phyloP scores from a whole-genome alignment of 305 asterid species.

The Fraxinus baroniana region DNA sequence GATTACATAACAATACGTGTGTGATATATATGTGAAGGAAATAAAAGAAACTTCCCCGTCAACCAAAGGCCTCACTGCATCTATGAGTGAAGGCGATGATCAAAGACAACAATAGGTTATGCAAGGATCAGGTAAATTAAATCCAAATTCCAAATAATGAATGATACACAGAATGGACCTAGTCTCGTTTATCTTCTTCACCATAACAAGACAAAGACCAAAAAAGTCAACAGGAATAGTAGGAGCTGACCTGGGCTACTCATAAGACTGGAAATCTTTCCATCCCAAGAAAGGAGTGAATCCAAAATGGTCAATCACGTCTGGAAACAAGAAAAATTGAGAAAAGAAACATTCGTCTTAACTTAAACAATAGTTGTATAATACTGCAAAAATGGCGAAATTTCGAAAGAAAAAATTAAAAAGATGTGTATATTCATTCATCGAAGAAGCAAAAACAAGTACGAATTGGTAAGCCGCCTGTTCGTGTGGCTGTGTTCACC shows the following conservation, averaged over 20 bases:
- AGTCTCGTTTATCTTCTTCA: neutral
- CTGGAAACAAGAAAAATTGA: neutral
- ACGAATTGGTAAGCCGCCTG: neutral
- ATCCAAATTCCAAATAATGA: neutral
- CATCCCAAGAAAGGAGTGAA: neutral
- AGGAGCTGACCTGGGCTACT: neutral
- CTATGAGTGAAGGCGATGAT: neutral
- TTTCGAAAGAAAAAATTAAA: neutral
- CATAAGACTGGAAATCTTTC: neutral
- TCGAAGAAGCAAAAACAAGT: neutral
- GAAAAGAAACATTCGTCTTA: neutral
- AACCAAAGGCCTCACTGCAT: neutral
- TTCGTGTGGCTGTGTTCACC: neutral
- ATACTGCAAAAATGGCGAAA: neutral
- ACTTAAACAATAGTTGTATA: neutral
- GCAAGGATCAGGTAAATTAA: neutral
- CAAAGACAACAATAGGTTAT: neutral
- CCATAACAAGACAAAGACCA: neutral
- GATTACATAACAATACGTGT: neutral
- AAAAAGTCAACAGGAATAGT: neutral
- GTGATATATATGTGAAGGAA: neutral
- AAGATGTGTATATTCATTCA: neutral
- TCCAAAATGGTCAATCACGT: neutral
- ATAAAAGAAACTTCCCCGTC: neutral
- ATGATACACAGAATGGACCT: neutral